Conservation (phyloP, 2,329 filamentous ascomycete genomes). For the Metarhizium guizhouense region DNA sequence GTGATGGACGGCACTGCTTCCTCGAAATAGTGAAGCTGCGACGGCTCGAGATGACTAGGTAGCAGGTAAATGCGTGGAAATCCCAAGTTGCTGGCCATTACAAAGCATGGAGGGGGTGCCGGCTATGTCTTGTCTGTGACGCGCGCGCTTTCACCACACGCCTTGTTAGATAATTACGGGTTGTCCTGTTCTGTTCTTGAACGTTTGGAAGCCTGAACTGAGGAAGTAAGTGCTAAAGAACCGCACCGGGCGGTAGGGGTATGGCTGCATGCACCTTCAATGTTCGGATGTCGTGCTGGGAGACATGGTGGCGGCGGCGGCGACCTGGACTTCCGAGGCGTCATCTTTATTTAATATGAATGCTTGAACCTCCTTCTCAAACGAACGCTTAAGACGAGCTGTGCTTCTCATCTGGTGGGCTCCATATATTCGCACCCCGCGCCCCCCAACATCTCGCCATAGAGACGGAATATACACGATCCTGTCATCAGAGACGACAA, state of each 20-base stretch:
- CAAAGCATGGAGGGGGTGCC: not conserved
- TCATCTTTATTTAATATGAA: too few relatives aligned
- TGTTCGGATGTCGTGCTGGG: not conserved
- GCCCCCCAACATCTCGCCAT: too few relatives aligned
- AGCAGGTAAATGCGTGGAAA: slow-evolving; percentile 66
- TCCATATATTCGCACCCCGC: too few relatives aligned
- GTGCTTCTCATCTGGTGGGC: too few relatives aligned
- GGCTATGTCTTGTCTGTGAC: not conserved
- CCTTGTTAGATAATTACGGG: not conserved
- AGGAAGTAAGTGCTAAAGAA: not conserved
- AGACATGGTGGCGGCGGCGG: too few relatives aligned
- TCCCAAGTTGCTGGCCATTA: slow-evolving; percentile 15
- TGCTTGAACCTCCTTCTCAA: too few relatives aligned
- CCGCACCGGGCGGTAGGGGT: not conserved
- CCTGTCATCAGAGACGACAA: too few relatives aligned
- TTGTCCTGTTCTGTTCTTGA: not conserved
- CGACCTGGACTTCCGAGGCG: too few relatives aligned
- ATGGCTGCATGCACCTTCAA: not conserved
- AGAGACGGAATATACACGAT: too few relatives aligned
- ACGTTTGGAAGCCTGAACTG: too few relatives aligned
- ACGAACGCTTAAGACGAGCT: too few relatives aligned
- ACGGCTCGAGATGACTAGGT: slow-evolving; percentile 54
- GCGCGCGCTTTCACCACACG: not conserved
- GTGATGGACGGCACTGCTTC: slow-evolving; percentile 58
- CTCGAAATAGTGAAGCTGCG: slow-evolving; percentile 56